Conservation (phyloP, 805 yeast species). For the Suhomyces vadensis region DNA sequence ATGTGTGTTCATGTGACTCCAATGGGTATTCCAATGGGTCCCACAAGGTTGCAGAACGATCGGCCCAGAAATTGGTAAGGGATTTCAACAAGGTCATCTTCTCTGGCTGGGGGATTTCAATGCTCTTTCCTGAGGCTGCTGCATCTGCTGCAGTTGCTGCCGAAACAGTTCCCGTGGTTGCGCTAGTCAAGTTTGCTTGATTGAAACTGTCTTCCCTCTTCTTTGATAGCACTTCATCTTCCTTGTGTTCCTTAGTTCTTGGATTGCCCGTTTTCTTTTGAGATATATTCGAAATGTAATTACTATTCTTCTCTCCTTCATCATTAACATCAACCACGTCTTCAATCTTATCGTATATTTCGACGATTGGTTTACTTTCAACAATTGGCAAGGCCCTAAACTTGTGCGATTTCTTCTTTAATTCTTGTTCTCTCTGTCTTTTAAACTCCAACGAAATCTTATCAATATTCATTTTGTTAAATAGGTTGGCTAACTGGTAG, state of each 20-base stretch:
- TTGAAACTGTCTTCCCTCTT: conserved; percentile 3
- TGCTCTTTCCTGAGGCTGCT: conserved; percentile 8
- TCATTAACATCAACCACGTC: conserved; percentile 71
- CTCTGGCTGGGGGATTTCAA: conserved; percentile 52
- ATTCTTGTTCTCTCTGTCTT: conserved; percentile 78
- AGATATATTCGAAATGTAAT: conserved; percentile 5
- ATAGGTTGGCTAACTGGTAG: conserved; percentile 62
- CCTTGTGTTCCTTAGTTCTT: conserved; percentile 4
- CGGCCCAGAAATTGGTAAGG: conserved; percentile 94
- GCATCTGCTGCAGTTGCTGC: background rate
- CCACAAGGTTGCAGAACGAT: conserved; percentile 93
- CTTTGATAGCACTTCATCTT: conserved; percentile 1
- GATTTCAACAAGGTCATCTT: conserved; percentile 78
- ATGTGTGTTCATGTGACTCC: conserved; percentile 78
- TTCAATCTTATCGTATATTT: conserved; percentile 80
- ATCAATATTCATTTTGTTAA: conserved; percentile 76
- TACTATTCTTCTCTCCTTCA: conserved; percentile 12
- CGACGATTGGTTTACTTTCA: conserved; percentile 83
- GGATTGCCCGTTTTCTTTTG: background rate
- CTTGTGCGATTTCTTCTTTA: conserved; percentile 58
- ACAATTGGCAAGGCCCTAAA: conserved; percentile 70
- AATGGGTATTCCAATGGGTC: conserved; percentile 86
- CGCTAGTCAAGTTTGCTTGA: background rate
- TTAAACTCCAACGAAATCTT: conserved; percentile 84
- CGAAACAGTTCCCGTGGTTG: background rate